Evolutionary conservation across 2,329 filamentous ascomycete genomes (phyloP).

Genomic region (Lachnum nothofagi): DNA sequence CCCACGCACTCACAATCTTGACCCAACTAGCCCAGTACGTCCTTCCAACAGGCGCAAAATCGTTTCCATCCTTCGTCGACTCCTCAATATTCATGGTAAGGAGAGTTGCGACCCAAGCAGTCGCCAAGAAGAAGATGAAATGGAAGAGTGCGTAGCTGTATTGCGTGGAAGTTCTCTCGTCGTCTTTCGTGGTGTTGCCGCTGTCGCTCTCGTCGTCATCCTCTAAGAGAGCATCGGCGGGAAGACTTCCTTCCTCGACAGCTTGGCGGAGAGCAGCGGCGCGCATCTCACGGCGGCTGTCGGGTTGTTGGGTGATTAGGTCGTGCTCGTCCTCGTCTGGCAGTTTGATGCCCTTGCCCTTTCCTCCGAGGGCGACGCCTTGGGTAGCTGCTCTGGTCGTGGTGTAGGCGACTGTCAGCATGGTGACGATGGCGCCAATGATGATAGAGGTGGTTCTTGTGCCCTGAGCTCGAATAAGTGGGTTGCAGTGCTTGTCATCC

Average conservation of each 20-base stretch:
- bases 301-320: slow-evolving; percentile 80
- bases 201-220: slow-evolving; percentile 59
- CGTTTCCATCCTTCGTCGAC: slow-evolving; percentile 58
- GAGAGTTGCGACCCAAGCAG: slow-evolving; percentile 90
- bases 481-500: slow-evolving; percentile 90
- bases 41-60: slow-evolving; percentile 87
- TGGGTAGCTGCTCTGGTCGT: slow-evolving; percentile 95
- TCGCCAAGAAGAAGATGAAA: slow-evolving; percentile 94
- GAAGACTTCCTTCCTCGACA: slow-evolving; percentile 86
- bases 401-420: slow-evolving; percentile 95
- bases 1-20: slow-evolving; percentile 96
- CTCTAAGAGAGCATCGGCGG: slow-evolving; percentile 79
- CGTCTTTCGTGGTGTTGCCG: slow-evolving; percentile 65
- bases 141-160: slow-evolving; percentile 97
- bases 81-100: slow-evolving; percentile 73
- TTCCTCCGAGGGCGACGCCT: slow-evolving; percentile 67
- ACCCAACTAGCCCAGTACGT: slow-evolving; percentile 99
- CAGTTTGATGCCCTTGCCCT: slow-evolving; percentile 55
- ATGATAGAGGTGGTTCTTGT: slow-evolving; percentile 87
- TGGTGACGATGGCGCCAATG: slow-evolving; percentile 89
- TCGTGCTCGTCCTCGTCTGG: slow-evolving; percentile 77
- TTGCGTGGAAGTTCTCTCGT: slow-evolving; percentile 83
- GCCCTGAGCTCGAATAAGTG: slow-evolving; percentile 76
- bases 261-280: slow-evolving; percentile 85
- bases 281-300: slow-evolving; percentile 79